These are phyloP conservation scores for Daedalea quercina DNA, from an alignment of 768 basidiomycete genomes.

Conservation along the genomic window DNA sequence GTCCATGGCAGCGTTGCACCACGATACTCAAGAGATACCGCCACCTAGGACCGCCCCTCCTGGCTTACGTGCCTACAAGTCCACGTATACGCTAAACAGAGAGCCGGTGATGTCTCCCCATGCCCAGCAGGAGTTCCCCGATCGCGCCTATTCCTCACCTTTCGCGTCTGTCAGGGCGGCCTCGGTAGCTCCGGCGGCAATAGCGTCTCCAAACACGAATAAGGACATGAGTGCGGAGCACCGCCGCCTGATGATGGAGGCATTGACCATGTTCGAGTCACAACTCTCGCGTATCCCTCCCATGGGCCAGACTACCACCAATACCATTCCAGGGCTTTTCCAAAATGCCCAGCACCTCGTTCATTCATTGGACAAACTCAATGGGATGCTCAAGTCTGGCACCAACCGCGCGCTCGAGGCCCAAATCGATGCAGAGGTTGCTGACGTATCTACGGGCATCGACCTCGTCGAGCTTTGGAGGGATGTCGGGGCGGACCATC, in stretches of 20 bases:
- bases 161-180: conserved; percentile 8
- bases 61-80: conserved; percentile 33
- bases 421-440: conserved; percentile 73
- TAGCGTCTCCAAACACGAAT: neutral
- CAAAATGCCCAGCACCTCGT: conserved; percentile 60
- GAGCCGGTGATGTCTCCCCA: conserved; percentile 6
- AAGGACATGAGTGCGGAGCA: conserved; percentile 41
- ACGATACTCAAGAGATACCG: conserved; percentile 17
- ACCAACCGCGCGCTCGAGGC: conserved; percentile 58
- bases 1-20: conserved; percentile 29
- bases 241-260: conserved; percentile 62
- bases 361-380: conserved; percentile 59
- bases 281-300: conserved; percentile 51
- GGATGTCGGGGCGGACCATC: conserved; percentile 60
- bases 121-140: conserved; percentile 4
- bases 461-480: conserved; percentile 58
- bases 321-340: conserved; percentile 46
- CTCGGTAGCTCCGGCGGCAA: conserved; percentile 3
- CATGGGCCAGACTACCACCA: conserved; percentile 31
- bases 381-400: conserved; percentile 48
- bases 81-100: conserved; percentile 28
- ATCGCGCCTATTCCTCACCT: conserved; percentile 13
- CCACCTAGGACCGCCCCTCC: conserved; percentile 34
- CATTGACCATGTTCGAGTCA: conserved; percentile 62
- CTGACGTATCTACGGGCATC: conserved; percentile 26